Evolutionary conservation across 805 yeast species (phyloP), one percentile per base, ranked within the genome.

Genomic region (Komagataella pseudopastoris): DNA sequence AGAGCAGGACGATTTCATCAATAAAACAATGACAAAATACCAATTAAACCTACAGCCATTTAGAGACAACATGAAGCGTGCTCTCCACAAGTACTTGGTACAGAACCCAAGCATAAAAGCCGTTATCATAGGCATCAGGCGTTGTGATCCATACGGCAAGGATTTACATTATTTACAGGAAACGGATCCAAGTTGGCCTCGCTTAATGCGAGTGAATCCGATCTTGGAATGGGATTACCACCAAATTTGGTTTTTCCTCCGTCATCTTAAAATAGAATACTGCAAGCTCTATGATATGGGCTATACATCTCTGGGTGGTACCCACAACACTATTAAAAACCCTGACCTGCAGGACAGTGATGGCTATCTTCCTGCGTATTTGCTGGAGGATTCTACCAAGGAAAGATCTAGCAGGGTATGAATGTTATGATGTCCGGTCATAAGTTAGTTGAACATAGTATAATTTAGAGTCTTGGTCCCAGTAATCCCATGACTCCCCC

Each of bases 111-210:
- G 71, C 4, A 71, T 87, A n/a, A 75, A 78, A 59, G 84, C 91
- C 2, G 81, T 93, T 0, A 73, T 91, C 23, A 91, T 93, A 4
- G 99, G 99, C 0, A 87, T 88, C 30, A 72, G 99, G 51, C 74
- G 85, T 52, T 80, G 88, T 2, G 99, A 93, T 62, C 98, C 99
- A 0, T 86, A 75, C 64, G 93, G 96, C 0, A 70, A 68, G 2
- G 57, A 69, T 18, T 69, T 91, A 48, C 55, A 68, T 23, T 72
- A 76, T 47, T 75, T 87, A 50, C 95, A 88, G 60, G 65, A 60
- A 45, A 93, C 99, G 0, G 96, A 91, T 60, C 83, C 81, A 53
- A 81, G 88, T 53, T 93, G 98, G 98, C 99, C 99, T 4, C 68
- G 72, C 23, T 91, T 93, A 61, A 66, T 83, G 55, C 68, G 99